These are phyloP conservation scores for Bondarzewia mesenterica DNA, from an alignment of 1,284 basidiomycete genomes.

Conservation along the genomic window DNA sequence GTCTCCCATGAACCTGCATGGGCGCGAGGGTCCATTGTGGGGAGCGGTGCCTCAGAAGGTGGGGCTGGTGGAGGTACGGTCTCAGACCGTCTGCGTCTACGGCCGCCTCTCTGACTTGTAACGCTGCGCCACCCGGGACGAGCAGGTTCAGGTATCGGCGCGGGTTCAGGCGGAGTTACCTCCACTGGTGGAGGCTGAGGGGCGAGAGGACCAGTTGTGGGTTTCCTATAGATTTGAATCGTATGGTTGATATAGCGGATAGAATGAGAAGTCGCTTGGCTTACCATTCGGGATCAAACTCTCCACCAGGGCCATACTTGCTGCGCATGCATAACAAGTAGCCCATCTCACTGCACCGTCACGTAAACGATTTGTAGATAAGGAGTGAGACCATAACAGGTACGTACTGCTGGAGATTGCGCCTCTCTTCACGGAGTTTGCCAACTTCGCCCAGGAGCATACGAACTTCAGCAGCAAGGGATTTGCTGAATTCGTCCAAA, in stretches of 20 bases:
- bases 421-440: constrained; percentile 64
- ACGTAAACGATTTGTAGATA: constrained; percentile 1
- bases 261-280: constrained; percentile 11
- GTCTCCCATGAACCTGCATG: constrained; percentile 42
- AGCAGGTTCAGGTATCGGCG: constrained; percentile 18
- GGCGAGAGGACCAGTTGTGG: constrained; percentile 28
- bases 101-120: constrained; percentile 15
- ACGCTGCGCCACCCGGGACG: constrained; percentile 55
- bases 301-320: constrained; percentile 68
- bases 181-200: constrained; percentile 30
- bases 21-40: constrained; percentile 10
- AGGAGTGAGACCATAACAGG: neutral
- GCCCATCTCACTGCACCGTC: constrained; percentile 51
- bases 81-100: constrained; percentile 22
- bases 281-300: constrained; percentile 67
- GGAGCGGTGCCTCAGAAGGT: constrained; percentile 15
- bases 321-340: constrained; percentile 56
- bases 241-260: constrained; percentile 4
- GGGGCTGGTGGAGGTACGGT: constrained; percentile 23
- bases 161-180: constrained; percentile 13
- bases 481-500: constrained; percentile 74
- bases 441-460: constrained; percentile 72
- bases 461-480: constrained; percentile 69
- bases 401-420: constrained; percentile 63
- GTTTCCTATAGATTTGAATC: constrained; percentile 32